These are phyloP conservation scores for Cladosporium sp. DNA, from an alignment of 2,329 filamentous ascomycete genomes.

Conservation along the genomic window DNA sequence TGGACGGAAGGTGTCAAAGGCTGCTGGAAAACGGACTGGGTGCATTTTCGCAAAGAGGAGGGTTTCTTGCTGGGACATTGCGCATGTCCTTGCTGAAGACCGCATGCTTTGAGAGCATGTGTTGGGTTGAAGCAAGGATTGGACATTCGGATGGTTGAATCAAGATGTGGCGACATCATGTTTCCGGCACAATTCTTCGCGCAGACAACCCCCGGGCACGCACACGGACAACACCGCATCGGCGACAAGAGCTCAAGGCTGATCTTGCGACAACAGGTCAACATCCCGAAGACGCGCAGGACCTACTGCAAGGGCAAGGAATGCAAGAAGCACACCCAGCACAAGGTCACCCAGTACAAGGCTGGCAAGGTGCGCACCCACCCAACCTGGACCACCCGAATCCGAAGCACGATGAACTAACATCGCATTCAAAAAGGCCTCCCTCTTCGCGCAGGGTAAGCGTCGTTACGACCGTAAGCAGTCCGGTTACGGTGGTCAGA, in stretches of 20 bases:
- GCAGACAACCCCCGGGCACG: conserved; percentile 10
- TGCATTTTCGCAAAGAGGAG: conserved; percentile 1
- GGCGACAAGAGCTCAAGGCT: conserved; percentile 3
- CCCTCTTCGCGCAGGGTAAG: conserved; percentile 97
- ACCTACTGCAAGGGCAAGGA: conserved; percentile 97
- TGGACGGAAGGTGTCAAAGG: not conserved
- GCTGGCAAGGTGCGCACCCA: conserved; percentile 69
- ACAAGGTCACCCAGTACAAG: conserved; percentile 97
- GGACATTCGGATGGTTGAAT: conserved; percentile 13
- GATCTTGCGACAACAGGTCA: conserved; percentile 61
- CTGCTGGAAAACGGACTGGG: not conserved
- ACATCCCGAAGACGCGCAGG: conserved; percentile 96
- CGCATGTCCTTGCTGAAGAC: conserved; percentile 2
- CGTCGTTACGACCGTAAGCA: conserved; percentile 99
- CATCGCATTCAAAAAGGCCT: conserved; percentile 57
- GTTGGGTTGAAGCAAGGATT: conserved; percentile 2
- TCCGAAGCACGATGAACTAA: conserved; percentile 11
- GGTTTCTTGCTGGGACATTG: not conserved
- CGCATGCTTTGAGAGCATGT: not conserved
- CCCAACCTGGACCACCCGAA: not conserved
- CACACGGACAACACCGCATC: conserved; percentile 8
- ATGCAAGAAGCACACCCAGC: conserved; percentile 73
- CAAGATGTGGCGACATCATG: conserved; percentile 6
- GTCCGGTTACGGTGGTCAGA: conserved; percentile 99
- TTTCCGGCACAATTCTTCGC: conserved; percentile 7